A percentile compares a stretch with the other conserved stretches of the same genome.
phyloP scores from a whole-genome alignment of 192 early-diverging fungal genomes.

The Coemansia umbellata region DNA sequence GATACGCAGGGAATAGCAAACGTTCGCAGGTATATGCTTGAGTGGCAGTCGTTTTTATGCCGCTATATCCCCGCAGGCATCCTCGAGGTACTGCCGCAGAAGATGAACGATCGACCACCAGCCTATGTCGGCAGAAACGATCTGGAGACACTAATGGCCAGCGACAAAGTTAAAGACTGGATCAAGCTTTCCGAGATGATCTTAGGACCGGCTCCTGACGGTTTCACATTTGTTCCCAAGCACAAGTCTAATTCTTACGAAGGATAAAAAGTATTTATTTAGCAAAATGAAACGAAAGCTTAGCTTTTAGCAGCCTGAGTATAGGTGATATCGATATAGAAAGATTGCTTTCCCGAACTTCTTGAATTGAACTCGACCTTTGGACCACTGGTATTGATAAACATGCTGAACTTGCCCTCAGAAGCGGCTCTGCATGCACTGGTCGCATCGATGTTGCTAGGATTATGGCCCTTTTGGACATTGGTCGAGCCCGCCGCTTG shows the following conservation, averaged over 20 bases:
- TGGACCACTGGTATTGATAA: conserved; percentile 24
- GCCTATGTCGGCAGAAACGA: conserved; percentile 83
- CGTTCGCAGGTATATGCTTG: conserved; percentile 74
- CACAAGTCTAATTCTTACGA: conserved; percentile 86
- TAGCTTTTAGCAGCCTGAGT: no score
- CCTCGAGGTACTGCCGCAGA: conserved; percentile 88
- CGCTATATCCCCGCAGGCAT: conserved; percentile 90
- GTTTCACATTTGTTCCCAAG: conserved; percentile 91
- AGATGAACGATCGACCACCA: conserved; percentile 88
- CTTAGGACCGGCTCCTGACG: conserved; percentile 81
- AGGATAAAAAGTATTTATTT: background rate
- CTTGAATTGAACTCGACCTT: conserved; percentile 17
- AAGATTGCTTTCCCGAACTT: conserved; percentile 8
- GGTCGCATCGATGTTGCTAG: conserved; percentile 19
- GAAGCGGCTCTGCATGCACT: conserved; percentile 19
- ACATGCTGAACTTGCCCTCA: conserved; percentile 23
- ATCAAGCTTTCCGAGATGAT: conserved; percentile 89
- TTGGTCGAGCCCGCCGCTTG: background rate
- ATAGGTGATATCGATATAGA: no score
- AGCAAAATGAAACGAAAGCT: no score
- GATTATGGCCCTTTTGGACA: conserved; percentile 1
- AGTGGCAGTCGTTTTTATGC: conserved; percentile 73
- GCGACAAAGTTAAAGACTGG: conserved; percentile 76
- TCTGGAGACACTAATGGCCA: conserved; percentile 92
- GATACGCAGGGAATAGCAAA: conserved; percentile 83